Evolutionary conservation across 1,139 yeast genomes (phyloP), one percentile per base, ranked within the genome.

Genomic region (Blastobotrys arbuscula): DNA sequence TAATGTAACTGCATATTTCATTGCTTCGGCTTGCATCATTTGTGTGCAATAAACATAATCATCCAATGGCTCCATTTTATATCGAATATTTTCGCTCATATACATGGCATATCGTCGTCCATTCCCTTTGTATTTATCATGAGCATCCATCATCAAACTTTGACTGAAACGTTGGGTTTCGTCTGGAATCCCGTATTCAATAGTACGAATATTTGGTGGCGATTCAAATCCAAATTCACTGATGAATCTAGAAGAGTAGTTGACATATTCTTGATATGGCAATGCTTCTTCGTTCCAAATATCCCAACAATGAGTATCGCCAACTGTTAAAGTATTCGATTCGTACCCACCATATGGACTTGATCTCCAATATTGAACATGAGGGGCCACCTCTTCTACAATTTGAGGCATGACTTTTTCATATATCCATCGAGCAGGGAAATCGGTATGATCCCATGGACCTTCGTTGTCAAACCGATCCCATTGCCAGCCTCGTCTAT

Each of bases 231-330:
- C 78, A 61, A 74, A 74, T 54, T 74, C 78, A 38, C 74, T 68
- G 3, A 74, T 65, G 58, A 74, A 75, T 41, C 77, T 56, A 1
- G 77, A 77, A 3, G 66, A 64, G 16, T 72, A 57, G 45, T 64
- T 60, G 34, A 60, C 60, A 72, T 75, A 73, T 51, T 72, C 60
- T 52, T 74, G 78, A 52, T 74, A 74, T 45, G 65, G 66, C 45
- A 69, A 72, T 62, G 71, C 74, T 12, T 59, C 54, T 2, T 77
- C 77, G 50, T 74, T 77, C 78, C 78, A 74, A 3, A 74, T 75
- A 50, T 73, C 70, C 78, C 78, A 74, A 54, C 73, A 76, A 55
- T 74, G 78, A 15, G 71, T 57, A 55, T 74, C 78, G 1, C 78
- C 78, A 20, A 66, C 56, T 0, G 69, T 68, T 13, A 61, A 58